These are phyloP conservation scores for Parascedosporium putredinis DNA, from an alignment of 2,329 filamentous ascomycete genomes.

Conservation along the genomic window DNA sequence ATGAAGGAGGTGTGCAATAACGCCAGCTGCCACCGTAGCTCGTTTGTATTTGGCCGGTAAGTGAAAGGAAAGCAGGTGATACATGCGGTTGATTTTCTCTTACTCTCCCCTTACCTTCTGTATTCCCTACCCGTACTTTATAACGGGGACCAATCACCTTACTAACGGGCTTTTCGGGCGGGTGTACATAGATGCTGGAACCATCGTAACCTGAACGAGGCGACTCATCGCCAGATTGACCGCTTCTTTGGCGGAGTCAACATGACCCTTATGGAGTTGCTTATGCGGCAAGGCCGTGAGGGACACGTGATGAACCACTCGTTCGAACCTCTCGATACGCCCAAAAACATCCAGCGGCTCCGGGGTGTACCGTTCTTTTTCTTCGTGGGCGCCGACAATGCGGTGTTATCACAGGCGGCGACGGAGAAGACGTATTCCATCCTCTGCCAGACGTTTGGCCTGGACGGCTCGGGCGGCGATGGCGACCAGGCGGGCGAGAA, in stretches of 20 bases:
- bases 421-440: constrained; percentile 44
- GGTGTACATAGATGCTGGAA: constrained; percentile 38
- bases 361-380: constrained; percentile 43
- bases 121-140: no score
- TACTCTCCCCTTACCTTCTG: background rate
- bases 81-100: background rate
- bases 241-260: constrained; percentile 53
- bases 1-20: constrained; percentile 50
- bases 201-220: constrained; percentile 54
- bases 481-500: background rate
- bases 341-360: constrained; percentile 38
- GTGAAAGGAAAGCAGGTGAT: no score
- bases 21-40: constrained; percentile 49
- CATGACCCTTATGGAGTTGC: constrained; percentile 44
- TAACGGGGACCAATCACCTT: no score
- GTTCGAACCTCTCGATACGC: constrained; percentile 35
- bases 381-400: constrained; percentile 46
- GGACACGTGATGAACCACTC: constrained; percentile 43
- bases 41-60: constrained; percentile 47
- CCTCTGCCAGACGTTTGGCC: constrained; percentile 40
- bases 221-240: constrained; percentile 51
- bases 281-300: constrained; percentile 44
- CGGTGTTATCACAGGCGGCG: constrained; percentile 41
- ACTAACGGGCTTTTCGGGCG: no score
- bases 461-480: constrained; percentile 14